Percentiles rank a stretch among this genome's conserved stretches.
Conservation (phyloP, 2,329 filamentous ascomycete genomes). For the Nemania serpens region DNA sequence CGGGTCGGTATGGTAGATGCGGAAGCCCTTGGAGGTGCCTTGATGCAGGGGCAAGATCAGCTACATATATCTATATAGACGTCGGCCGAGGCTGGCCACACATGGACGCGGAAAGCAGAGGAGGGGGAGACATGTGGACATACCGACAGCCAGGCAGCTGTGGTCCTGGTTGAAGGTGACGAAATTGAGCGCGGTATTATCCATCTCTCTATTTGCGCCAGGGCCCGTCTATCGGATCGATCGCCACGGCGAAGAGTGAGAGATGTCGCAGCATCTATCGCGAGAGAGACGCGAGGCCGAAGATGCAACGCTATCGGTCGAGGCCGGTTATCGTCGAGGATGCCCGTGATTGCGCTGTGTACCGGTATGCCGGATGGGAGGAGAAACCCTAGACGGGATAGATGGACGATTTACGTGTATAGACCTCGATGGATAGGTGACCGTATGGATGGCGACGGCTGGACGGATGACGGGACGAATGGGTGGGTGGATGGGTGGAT, state of each 20-base stretch:
- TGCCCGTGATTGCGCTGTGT: no score
- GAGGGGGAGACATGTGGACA: constrained; percentile 40
- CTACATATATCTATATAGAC: no score
- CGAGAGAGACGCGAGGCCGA: neutral
- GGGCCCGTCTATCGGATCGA: neutral
- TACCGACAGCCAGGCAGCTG: constrained; percentile 93
- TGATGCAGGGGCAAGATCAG: constrained; percentile 4
- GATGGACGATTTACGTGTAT: no score
- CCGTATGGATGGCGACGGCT: neutral
- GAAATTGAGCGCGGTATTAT: constrained; percentile 83
- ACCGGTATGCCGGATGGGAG: no score
- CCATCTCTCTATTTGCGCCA: constrained; percentile 51
- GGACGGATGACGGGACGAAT: neutral
- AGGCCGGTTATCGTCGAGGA: neutral
- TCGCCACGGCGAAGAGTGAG: no score
- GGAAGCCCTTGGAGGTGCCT: constrained; percentile 93
- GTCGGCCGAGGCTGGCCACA: no score
- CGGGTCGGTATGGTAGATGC: constrained; percentile 95
- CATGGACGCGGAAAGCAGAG: no score
- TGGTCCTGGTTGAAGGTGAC: constrained; percentile 99
- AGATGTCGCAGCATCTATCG: no score
- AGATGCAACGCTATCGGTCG: neutral
- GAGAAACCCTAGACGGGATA: neutral
- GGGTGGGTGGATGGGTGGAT: neutral
- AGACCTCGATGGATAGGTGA: neutral